Evolutionary conservation across 805 yeast species (phyloP).

Genomic region (Yarrowia sp.): DNA sequence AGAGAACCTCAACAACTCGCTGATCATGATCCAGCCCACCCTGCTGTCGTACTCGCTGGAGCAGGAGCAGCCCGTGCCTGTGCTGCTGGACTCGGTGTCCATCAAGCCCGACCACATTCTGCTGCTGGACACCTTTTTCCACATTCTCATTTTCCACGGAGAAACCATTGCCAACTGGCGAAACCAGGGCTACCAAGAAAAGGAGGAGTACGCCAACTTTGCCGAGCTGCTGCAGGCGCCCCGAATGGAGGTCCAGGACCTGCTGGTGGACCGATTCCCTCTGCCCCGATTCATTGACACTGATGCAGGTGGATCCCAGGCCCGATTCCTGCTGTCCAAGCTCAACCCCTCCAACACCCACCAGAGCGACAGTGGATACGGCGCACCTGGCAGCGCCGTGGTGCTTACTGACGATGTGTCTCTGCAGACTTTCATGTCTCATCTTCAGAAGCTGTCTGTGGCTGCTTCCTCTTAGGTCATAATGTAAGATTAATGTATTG

Average conservation of each 20-base stretch:
- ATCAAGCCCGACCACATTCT: constrained; percentile 82
- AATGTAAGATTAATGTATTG: constrained; percentile 33
- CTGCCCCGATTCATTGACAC: constrained; percentile 93
- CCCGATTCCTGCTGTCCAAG: constrained; percentile 88
- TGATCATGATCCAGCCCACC: constrained; percentile 96
- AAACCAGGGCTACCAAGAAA: constrained; percentile 86
- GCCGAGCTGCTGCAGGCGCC: constrained; percentile 83
- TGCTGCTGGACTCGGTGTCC: constrained; percentile 85
- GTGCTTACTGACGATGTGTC: constrained; percentile 97
- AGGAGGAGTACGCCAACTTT: constrained; percentile 82
- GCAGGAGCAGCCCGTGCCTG: constrained; percentile 80
- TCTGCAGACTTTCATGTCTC: constrained; percentile 92
- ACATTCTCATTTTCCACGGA: constrained; percentile 90
- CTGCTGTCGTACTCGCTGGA: constrained; percentile 81
- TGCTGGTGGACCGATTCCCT: constrained; percentile 90
- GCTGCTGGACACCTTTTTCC: constrained; percentile 90
- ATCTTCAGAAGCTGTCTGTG: constrained; percentile 90
- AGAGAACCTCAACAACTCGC: constrained; percentile 88
- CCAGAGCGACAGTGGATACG: constrained; percentile 59
- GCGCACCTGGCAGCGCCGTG: constrained; percentile 68
- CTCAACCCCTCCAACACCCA: constrained; percentile 90
- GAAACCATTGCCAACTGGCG: constrained; percentile 93
- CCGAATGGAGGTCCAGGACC: constrained; percentile 84
- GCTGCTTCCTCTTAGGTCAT: constrained; percentile 49
- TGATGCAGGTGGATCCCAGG: constrained; percentile 96